Evolutionary conservation across 352 stramenopile genomes (phyloP).

Genomic region (Saprolegnia diclina): DNA sequence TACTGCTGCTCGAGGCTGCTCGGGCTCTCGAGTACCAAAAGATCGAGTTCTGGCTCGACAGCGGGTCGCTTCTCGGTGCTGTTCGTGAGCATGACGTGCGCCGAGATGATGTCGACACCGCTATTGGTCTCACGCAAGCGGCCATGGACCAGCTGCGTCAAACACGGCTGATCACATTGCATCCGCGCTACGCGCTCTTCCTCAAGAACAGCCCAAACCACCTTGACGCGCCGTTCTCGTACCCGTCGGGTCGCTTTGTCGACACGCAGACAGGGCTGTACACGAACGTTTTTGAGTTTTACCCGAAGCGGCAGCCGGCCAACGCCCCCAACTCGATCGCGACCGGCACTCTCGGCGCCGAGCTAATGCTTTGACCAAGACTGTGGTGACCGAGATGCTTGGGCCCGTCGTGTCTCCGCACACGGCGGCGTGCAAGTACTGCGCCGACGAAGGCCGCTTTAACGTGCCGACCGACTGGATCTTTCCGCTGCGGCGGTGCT

Average conservation of each 20-base stretch:
- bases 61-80: slow-evolving; percentile 50
- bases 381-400: slow-evolving; percentile 28
- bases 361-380: background rate
- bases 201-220: background rate
- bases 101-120: slow-evolving; percentile 47
- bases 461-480: slow-evolving; percentile 46
- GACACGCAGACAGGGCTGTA: background rate
- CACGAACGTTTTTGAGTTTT: background rate
- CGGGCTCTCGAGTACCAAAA: slow-evolving; percentile 35
- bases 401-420: slow-evolving; percentile 33
- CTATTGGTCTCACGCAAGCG: slow-evolving; percentile 45
- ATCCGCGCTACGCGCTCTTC: background rate
- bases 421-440: slow-evolving; percentile 41
- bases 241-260: background rate
- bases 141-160: slow-evolving; percentile 38
- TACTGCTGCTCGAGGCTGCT: slow-evolving; percentile 28
- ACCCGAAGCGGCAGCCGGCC: background rate
- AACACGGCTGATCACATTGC: background rate
- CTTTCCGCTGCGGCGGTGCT: slow-evolving; percentile 42
- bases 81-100: slow-evolving; percentile 45
- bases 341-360: background rate
- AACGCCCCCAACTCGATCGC: background rate
- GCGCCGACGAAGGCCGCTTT: slow-evolving; percentile 37
- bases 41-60: slow-evolving; percentile 66
- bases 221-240: background rate